Base-by-base conservation (phyloP, 495 filamentous ascomycete species). In the Lepidopterella palustris region DNA sequence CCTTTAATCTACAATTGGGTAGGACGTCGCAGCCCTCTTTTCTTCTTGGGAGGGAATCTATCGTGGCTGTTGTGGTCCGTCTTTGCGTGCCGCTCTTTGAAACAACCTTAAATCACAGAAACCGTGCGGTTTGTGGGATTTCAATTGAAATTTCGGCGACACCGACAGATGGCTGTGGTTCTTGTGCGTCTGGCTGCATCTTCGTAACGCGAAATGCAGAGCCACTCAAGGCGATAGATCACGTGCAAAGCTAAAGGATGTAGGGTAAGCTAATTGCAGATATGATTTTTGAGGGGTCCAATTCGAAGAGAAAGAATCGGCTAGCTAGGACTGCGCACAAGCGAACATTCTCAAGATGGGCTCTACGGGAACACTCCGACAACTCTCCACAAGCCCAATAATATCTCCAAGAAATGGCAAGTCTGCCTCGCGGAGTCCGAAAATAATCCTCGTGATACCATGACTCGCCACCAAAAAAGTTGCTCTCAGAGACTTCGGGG, bases 351-450 rank as follows among this genome's bases (percentile, higher is more conserved):
- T 42, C 35, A 18, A 42, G 3, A 42, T 42, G 18, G 3, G 35
- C 3, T 18, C 35, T 15, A 11, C 13, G 35, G 3, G 10, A 11
- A 11, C 2, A 10, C 35, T 42, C 35, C 10, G 35, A 42, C 3
- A 42, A 3, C 35, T 42, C 3, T 42, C 18, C 35, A 18, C 35
- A 42, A 42, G 9, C 18, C 35, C 35, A 42, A 42, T 42, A 42
- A 42, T 42, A 42, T 42, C 35, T 42, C 10, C 35, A 42, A 3
- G 18, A 18, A 42, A 42, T 42, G 13, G 13, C 31, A 23, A 56
- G 31, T 56, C 53, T 42, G 53, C 53, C 29, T 56, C 25, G 53
- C 53, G n/a, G 23, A 23, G 20, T 56, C 53, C 32, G 28, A 56
- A 9, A 42, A 25, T 42, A 25, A 42, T 50, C 47, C 47, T 27